Conservation (phyloP, 228 moss, liverwort and hornwort genomes). For the Sphagnum fallax region DNA sequence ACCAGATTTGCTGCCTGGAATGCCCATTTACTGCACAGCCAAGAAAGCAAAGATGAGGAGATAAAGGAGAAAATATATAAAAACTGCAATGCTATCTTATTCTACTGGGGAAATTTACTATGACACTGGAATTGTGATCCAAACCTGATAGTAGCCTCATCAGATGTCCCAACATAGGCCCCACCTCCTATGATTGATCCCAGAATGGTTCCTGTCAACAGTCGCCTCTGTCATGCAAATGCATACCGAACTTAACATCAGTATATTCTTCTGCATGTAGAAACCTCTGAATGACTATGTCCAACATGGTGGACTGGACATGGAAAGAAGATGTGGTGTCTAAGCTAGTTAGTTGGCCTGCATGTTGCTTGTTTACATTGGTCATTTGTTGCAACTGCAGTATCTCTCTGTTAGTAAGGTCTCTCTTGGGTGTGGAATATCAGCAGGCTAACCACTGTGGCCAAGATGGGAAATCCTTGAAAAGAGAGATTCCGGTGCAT, state of each 20-base stretch:
- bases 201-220: constrained; percentile 79
- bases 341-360: not conserved
- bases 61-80: not conserved
- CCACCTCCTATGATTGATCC: constrained; percentile 87
- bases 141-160: constrained; percentile 86
- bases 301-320: constrained; percentile 5
- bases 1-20: constrained; percentile 77
- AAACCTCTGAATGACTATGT: not conserved
- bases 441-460: no score
- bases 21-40: constrained; percentile 70
- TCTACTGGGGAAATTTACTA: not conserved
- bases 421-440: no score
- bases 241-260: not conserved
- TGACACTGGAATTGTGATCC: not conserved
- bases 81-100: not conserved
- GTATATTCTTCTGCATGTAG: constrained; percentile 11
- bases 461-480: no score
- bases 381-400: not conserved
- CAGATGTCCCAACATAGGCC: constrained; percentile 86
- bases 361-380: not conserved
- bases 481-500: no score
- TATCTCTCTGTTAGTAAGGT: not conserved
- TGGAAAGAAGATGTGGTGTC: constrained; percentile 1
- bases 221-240: constrained; percentile 49
- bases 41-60: not conserved